A percentile compares a stretch with the other conserved stretches of the same genome.
Evolutionary conservation across 2,329 filamentous ascomycete species (phyloP).

Genomic region (Fusarium oligoseptatum): DNA sequence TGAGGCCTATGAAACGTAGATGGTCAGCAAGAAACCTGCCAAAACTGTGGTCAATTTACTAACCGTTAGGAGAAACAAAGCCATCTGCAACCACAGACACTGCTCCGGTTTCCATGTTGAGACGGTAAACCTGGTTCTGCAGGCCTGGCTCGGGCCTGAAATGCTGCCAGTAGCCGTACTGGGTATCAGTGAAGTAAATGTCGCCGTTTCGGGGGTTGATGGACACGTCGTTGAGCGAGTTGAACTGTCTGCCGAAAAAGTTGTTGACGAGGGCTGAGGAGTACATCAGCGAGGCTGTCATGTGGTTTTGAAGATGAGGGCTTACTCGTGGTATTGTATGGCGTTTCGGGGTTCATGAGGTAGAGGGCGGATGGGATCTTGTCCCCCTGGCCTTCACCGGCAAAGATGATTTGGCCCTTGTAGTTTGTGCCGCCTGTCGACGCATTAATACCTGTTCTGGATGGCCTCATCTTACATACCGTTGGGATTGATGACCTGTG

Average conservation of each 20-base stretch:
- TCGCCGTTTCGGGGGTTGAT: slow-evolving; percentile 67
- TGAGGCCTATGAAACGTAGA: slow-evolving; percentile 56
- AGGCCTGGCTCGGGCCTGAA: slow-evolving; percentile 67
- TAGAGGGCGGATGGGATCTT: slow-evolving; percentile 45
- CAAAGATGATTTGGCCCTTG: slow-evolving; percentile 62
- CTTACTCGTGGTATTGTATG: slow-evolving; percentile 64
- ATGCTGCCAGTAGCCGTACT: slow-evolving; percentile 70
- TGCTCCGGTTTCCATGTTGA: slow-evolving; percentile 63
- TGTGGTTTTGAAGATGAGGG: rapidly evolving
- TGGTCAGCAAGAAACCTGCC: background rate
- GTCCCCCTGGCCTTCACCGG: slow-evolving; percentile 64
- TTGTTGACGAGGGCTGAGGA: slow-evolving; percentile 65
- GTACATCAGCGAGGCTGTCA: background rate
- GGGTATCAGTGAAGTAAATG: slow-evolving; percentile 75
- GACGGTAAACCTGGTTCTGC: slow-evolving; percentile 71
- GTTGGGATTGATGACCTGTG: slow-evolving; percentile 64
- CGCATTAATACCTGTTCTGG: background rate
- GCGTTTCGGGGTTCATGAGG: slow-evolving; percentile 50
- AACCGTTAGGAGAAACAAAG: slow-evolving; percentile 67
- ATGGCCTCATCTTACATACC: slow-evolving; percentile 49
- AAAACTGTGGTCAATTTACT: background rate
- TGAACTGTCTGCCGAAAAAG: slow-evolving; percentile 71
- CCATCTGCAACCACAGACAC: slow-evolving; percentile 70
- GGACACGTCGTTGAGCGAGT: slow-evolving; percentile 70
- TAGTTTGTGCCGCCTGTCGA: slow-evolving; percentile 63